Percentiles rank a stretch among this genome's conserved stretches.
Conservation (phyloP, 2,329 filamentous ascomycete species). For the Cladophialophora chaetospira region DNA sequence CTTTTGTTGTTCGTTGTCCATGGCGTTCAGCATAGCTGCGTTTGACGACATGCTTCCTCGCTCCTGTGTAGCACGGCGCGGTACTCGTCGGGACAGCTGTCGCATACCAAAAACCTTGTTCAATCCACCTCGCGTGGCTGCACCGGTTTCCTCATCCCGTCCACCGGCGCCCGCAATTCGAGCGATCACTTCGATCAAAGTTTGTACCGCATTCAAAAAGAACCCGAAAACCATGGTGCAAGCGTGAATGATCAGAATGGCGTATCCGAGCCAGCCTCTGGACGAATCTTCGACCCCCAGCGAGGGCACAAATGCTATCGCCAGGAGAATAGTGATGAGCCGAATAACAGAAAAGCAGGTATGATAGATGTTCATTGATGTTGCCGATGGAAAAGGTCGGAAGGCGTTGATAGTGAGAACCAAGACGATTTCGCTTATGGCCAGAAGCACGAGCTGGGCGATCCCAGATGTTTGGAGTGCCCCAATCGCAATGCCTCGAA, state of each 20-base stretch:
- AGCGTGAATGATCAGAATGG: constrained; percentile 82
- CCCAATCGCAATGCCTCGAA: constrained; percentile 87
- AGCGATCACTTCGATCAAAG: constrained; percentile 83
- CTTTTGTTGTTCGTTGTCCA: constrained; percentile 62
- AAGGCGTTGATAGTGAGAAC: constrained; percentile 86
- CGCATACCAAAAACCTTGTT: constrained; percentile 90
- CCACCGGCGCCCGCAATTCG: constrained; percentile 76
- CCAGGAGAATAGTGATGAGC: constrained; percentile 73
- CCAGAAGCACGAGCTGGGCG: constrained; percentile 86
- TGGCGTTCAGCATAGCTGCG: constrained; percentile 70
- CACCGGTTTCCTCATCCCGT: constrained; percentile 50
- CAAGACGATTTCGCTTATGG: constrained; percentile 90
- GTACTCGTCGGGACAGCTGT: constrained; percentile 74
- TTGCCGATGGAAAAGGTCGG: constrained; percentile 83
- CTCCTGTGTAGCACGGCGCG: constrained; percentile 57
- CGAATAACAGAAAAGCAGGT: constrained; percentile 78
- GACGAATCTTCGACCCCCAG: constrained; percentile 75
- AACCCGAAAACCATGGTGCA: constrained; percentile 87
- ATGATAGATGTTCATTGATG: constrained; percentile 97
- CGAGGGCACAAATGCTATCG: constrained; percentile 81
- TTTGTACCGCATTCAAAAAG: constrained; percentile 88
- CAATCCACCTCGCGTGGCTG: constrained; percentile 76
- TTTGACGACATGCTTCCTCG: constrained; percentile 82
- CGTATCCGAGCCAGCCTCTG: constrained; percentile 94
- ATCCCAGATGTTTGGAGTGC: constrained; percentile 91